Base-by-base conservation (phyloP, 2,329 filamentous ascomycete genomes). In the Cryphonectria japonica region DNA sequence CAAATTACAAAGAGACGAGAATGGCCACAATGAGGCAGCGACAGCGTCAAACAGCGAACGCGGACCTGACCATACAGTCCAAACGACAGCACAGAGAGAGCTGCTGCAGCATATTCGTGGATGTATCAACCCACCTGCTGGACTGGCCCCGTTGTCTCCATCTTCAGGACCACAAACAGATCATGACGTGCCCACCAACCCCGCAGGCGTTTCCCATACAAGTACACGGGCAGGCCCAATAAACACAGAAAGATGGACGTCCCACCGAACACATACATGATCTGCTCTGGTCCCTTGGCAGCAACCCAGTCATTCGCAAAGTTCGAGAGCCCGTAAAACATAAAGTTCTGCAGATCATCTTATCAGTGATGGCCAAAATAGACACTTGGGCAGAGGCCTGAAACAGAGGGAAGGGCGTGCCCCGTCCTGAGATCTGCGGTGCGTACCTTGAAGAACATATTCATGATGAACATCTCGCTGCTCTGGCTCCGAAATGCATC, bases 261-360 rank as follows among this genome's bases (percentile, higher is more conserved):
- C 0, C 78, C 80, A 3, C 77, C 80, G 71, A 83, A 80, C 1
- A 78, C 75, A 69, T 81, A 81, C 60, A 83, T 82, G 5, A 83
- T 80, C 32, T 72, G 69, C 8, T 77, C 76, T 1, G 81, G 80
- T 0, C 82, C 81, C 16, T 74, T 75, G 7, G 66, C 74, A 13
- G 76, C 77, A 5, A 82, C 78, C 82, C 82, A 84, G 66, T 82
- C 77, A 71, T 83, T 83, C 26, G 82, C 79, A 68, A 83, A 83
- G 65, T 82, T 46, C 4, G 64, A 66, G 9, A 66, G 46, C 8
- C 29, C 64, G 11, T 68, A 64, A 32, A 63, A 54, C 37, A 67
- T 39, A 22, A 61, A 59, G 37, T 68, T 67, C 59, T 68, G 26
- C 9, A 3, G 37, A 11, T 4, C 2, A 2, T 22, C 2, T 9